phyloP scores from a whole-genome alignment of 2,329 filamentous ascomycete species.

The Xylariaceae sp. region DNA sequence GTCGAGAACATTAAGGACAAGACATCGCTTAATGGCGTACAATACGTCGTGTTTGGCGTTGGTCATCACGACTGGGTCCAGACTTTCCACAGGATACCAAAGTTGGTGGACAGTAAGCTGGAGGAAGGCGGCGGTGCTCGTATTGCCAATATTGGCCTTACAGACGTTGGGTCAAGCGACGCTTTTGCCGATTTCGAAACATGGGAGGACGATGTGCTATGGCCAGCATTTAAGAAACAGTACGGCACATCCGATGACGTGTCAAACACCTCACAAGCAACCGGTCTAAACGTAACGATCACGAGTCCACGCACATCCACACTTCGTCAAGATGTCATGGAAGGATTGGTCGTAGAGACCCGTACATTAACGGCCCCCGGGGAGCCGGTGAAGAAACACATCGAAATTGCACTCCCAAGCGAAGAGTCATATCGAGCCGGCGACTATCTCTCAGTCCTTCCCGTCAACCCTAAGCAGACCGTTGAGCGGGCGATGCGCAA shows the following conservation, averaged over 20 bases:
- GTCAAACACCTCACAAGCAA: constrained; percentile 19
- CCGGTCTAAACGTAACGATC: constrained; percentile 51
- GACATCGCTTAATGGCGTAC: constrained; percentile 56
- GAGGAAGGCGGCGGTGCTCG: constrained; percentile 49
- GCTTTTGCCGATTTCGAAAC: constrained; percentile 60
- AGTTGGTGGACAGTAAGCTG: constrained; percentile 51
- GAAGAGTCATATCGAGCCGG: constrained; percentile 70
- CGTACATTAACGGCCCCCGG: constrained; percentile 53
- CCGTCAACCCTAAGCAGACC: constrained; percentile 65
- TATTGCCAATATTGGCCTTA: constrained; percentile 50
- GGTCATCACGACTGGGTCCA: constrained; percentile 53
- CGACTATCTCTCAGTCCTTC: constrained; percentile 76
- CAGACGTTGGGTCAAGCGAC: constrained; percentile 57
- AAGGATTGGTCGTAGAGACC: constrained; percentile 60
- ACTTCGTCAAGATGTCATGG: constrained; percentile 65
- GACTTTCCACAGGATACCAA: constrained; percentile 62
- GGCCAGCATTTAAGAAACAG: constrained; percentile 50
- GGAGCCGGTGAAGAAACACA: constrained; percentile 62
- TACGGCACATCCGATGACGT: constrained; percentile 29
- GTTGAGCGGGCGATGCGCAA: constrained; percentile 65
- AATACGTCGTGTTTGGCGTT: constrained; percentile 72
- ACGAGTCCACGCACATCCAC: constrained; percentile 57
- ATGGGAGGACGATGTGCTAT: constrained; percentile 59
- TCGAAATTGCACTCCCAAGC: constrained; percentile 69
- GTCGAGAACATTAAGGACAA: constrained; percentile 54